Conservation (phyloP, 352 stramenopile genomes). For the Phytophthora syringae region DNA sequence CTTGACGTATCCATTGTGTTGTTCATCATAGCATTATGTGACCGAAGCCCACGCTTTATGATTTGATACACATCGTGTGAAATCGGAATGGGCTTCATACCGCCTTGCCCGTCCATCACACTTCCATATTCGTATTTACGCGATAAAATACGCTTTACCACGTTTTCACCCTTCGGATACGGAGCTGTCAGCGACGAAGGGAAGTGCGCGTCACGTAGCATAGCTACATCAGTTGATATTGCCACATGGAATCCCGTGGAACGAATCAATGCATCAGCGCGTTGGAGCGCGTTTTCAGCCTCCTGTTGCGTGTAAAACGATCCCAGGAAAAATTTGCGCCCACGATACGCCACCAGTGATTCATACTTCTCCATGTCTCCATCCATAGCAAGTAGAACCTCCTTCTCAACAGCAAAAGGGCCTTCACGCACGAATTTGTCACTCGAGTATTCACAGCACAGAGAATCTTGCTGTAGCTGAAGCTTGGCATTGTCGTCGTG, state of each 20-base stretch:
- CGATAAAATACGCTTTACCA: constrained; percentile 48
- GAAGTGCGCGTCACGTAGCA: constrained; percentile 40
- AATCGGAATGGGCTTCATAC: constrained; percentile 41
- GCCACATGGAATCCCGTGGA: constrained; percentile 42
- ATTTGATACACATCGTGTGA: constrained; percentile 56
- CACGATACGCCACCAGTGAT: constrained; percentile 48
- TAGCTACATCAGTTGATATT: constrained; percentile 28
- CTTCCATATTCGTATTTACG: constrained; percentile 64
- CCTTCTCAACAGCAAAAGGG: constrained; percentile 55
- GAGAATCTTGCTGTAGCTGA: constrained; percentile 19
- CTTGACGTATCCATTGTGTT: constrained; percentile 21
- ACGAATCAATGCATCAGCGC: constrained; percentile 41
- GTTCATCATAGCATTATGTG: constrained; percentile 29
- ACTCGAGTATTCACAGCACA: constrained; percentile 48
- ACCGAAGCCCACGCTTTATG: constrained; percentile 36
- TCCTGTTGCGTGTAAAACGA: constrained; percentile 55
- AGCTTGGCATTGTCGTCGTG: constrained; percentile 29
- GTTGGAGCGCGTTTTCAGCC: constrained; percentile 51
- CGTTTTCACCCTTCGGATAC: constrained; percentile 47
- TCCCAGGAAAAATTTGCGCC: constrained; percentile 57
- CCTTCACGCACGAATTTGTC: constrained; percentile 42
- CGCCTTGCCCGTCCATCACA: constrained; percentile 39
- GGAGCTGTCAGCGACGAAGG: constrained; percentile 42
- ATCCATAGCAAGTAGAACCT: constrained; percentile 48
- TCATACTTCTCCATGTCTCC: constrained; percentile 60